A percentile compares a stretch with the other conserved stretches of the same genome.
Conservation (phyloP, 805 yeast species). For the Wilhelminamyces savonicus region DNA sequence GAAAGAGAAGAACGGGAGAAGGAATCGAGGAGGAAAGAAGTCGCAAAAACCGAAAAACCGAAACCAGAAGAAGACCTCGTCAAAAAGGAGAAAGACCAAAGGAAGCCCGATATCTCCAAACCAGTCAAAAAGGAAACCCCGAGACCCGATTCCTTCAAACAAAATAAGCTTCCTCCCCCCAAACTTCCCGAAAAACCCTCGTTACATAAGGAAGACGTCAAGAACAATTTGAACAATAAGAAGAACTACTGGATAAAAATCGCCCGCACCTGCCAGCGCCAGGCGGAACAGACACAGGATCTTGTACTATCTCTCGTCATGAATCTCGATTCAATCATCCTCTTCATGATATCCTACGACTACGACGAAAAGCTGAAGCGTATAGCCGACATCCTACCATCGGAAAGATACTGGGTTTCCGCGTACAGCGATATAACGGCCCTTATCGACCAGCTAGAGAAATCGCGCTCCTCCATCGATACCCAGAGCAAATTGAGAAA, state of each 20-base stretch:
- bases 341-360: slow-evolving; percentile 30
- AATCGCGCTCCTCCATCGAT: neutral
- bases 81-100: slow-evolving; percentile 7
- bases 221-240: slow-evolving; percentile 12
- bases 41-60: neutral
- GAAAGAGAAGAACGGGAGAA: neutral
- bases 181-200: no score
- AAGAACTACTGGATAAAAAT: slow-evolving; percentile 28
- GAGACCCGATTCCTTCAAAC: no score
- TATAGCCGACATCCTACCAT: slow-evolving; percentile 13
- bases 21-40: neutral
- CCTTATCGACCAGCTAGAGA: slow-evolving; percentile 10
- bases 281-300: slow-evolving; percentile 23
- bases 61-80: slow-evolving; percentile 1
- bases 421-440: slow-evolving; percentile 22
- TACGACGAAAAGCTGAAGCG: slow-evolving; percentile 29
- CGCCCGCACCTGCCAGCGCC: slow-evolving; percentile 33
- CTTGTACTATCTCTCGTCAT: slow-evolving; percentile 22
- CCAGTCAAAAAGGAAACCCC: no score
- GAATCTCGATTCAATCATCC: slow-evolving; percentile 31
- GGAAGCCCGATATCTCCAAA: no score
- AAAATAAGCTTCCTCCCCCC: no score
- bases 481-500: slow-evolving; percentile 8
- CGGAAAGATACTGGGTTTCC: slow-evolving; percentile 27
- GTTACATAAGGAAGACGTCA: no score